A percentile compares a stretch with the other conserved stretches of the same genome.
phyloP scores from a whole-genome alignment of 2,329 filamentous ascomycete genomes.

The Xylaria polymorpha region DNA sequence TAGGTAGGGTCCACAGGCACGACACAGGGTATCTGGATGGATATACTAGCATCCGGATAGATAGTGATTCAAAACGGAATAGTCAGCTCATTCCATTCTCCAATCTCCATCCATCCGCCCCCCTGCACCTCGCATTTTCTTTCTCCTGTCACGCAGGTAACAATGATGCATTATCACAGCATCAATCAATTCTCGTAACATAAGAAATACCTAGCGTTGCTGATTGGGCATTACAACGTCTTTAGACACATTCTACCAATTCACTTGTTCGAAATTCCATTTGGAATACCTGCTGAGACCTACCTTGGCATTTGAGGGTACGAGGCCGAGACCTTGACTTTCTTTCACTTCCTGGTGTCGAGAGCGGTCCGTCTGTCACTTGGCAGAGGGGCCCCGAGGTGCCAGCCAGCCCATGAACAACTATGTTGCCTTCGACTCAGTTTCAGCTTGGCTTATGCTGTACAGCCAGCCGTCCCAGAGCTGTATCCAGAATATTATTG shows the following conservation, averaged over 20 bases:
- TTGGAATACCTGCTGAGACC: no score
- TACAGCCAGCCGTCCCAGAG: background rate
- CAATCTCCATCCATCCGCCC: background rate
- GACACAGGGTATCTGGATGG: no score
- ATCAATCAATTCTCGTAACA: background rate
- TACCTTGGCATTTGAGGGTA: no score
- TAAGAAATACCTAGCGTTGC: background rate
- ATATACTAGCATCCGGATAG: background rate
- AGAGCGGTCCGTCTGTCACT: background rate
- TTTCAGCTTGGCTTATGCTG: no score
- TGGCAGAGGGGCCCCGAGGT: background rate
- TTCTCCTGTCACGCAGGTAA: constrained; percentile 12
- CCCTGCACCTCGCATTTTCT: constrained; percentile 16
- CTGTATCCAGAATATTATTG: background rate
- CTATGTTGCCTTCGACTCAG: no score
- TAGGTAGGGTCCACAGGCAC: no score
- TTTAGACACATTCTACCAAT: background rate
- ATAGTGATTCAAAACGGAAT: constrained; percentile 23
- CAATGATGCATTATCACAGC: background rate
- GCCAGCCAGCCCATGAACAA: no score
- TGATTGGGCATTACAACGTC: background rate
- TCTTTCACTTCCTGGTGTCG: no score
- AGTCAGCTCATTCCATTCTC: constrained; percentile 19
- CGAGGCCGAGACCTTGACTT: no score
- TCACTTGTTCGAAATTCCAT: no score